Evolutionary conservation across 495 filamentous ascomycete species (phyloP), one percentile per base, ranked within the genome.

Genomic region (Letharia lupina): DNA sequence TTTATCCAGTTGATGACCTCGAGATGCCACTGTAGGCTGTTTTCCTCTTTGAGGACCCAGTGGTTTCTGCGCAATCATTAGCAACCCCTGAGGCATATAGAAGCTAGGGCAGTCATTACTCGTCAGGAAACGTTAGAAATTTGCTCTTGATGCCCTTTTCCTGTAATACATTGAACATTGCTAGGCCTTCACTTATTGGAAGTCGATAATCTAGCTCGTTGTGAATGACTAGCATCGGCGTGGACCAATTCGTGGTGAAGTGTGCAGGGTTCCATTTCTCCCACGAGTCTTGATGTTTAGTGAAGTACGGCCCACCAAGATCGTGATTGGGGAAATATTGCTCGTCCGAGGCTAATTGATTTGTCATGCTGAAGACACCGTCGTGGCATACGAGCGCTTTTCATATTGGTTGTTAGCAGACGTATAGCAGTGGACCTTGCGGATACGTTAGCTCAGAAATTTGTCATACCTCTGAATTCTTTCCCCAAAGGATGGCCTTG

Each of bases 21-120:
- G n/a, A 81, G 84, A 73, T 97, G 91, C 93, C 93, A 98, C 54
- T 94, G 79, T 33, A 97, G 77, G 12, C 86, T 87, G 73, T 97
- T 98, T 74, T 98, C 93, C 4, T 87, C 91, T 72, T 96, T 93
- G 54, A 96, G 71, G 31, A 98, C 92, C 90, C 90, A 98, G 77
- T 96, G 81, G 63, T 87, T 87, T 70, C 62, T 64, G 45, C 50
- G 41, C 37, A 31, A 28, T 9, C 20, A 31, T 64, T 20, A 64
- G 50, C 42, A 16, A 33, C 12, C 48, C 9, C 10, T 54, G 31
- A 12, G 28, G 35, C 11, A 16, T 11, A 9, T 20, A 28, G 20
- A 31, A 56, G 23, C 28, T 31, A 57, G 37, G 12, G 48, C 6
- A 33, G 23, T 20, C 47, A 50, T 12, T 39, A 64, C 62, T 88